phyloP scores from a whole-genome alignment of 306 rosid genomes.

The Dryas octopetala region DNA sequence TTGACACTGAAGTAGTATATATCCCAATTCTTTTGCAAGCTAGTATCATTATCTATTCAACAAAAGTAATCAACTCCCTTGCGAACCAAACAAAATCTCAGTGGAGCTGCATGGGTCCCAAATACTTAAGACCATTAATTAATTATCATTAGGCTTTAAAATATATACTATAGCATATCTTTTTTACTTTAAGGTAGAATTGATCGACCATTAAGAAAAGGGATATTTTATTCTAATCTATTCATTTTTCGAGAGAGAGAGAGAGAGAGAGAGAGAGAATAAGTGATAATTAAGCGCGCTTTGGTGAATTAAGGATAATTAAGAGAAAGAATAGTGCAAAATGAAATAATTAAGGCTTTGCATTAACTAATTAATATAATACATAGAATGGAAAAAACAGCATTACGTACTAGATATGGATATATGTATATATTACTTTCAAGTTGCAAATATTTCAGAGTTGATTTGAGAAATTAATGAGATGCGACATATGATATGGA shows the following conservation, averaged over 20 bases:
- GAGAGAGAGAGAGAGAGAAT: not conserved
- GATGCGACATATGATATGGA: too few species aligned
- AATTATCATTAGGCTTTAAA: conserved; percentile 1
- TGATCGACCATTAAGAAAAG: not conserved
- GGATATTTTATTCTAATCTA: not conserved
- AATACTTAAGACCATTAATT: not conserved
- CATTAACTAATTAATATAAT: too few species aligned
- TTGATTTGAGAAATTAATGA: too few species aligned
- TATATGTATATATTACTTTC: too few species aligned
- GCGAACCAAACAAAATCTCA: not conserved
- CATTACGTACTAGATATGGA: too few species aligned
- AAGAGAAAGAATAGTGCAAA: not conserved
- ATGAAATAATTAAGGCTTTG: not conserved
- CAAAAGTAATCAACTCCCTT: not conserved
- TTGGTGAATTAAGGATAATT: too few species aligned
- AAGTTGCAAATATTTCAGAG: too few species aligned
- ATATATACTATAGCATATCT: not conserved
- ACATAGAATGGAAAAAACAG: too few species aligned
- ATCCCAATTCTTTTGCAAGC: not conserved
- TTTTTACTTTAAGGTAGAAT: conserved; percentile 1
- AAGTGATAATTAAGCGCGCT: not conserved
- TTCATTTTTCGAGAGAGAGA: not conserved
- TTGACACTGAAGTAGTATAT: too few species aligned
- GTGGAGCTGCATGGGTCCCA: conserved; percentile 5
- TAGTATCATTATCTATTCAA: not conserved